phyloP scores from a whole-genome alignment of 2,329 filamentous ascomycete species.

The Botrytis deweyae region DNA sequence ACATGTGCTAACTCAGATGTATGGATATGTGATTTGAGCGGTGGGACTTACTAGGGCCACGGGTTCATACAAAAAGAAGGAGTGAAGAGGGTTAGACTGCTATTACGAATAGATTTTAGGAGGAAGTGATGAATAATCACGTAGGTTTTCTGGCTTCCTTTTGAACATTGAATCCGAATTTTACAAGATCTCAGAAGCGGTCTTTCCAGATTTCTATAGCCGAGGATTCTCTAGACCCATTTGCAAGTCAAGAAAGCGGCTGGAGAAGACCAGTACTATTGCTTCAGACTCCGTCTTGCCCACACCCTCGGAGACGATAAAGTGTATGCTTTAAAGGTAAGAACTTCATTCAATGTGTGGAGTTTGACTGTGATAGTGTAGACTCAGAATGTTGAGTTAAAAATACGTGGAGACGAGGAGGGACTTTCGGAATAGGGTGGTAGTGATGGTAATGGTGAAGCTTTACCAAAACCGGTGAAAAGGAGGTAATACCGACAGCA shows the following conservation, averaged over 20 bases:
- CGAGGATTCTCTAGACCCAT: background rate
- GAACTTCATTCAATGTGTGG: background rate
- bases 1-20: background rate
- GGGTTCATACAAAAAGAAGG: background rate
- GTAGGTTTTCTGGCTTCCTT: background rate
- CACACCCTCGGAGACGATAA: background rate
- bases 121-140: background rate
- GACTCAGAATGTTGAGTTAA: background rate
- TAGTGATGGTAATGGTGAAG: background rate
- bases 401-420: background rate
- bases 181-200: fast-evolving
- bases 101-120: background rate
- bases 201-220: background rate
- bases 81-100: background rate
- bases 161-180: background rate
- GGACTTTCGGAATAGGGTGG: background rate
- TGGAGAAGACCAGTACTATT: background rate
- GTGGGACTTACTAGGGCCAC: too few species aligned
- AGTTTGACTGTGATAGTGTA: background rate
- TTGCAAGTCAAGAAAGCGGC: background rate
- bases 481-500: background rate
- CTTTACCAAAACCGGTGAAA: background rate
- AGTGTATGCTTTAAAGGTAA: background rate
- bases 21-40: background rate
- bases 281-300: background rate